Base-by-base conservation (phyloP, 2,329 filamentous ascomycete genomes). In the Dactylella cylindrospora region DNA sequence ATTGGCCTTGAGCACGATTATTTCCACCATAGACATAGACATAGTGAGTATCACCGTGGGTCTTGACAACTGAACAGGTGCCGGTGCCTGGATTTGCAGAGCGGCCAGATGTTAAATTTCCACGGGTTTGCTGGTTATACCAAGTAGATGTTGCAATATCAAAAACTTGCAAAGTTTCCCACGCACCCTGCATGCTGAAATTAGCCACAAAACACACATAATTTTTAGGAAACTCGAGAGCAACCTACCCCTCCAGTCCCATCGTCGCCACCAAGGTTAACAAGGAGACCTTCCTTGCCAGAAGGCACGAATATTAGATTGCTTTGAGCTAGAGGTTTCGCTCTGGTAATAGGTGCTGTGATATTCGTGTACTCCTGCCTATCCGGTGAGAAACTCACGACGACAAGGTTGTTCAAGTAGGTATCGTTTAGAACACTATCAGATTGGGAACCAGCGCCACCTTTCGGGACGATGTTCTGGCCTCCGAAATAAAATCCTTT, bases 401-500 rank as follows among this genome's bases (percentile, higher is more conserved):
- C 49, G 2, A 64, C 46, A 7, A 64, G 50, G 33, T 47, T 57
- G 23, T 62, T 62, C 10, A 40, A 17, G 10, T 22, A 49, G 4
- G 57, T 54, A 26, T 53, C 23, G 19, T 54, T 54, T 15, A 54
- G 36, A 4, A 57, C 50, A 8, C 15, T 17, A 17, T 64, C 51
- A 3, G 51, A 50, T 12, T 55, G 59, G 8, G 29, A 19, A 32
- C 32, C 26, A 22, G 55, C 59, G 6, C 50, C 51, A 32, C 50
- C 59, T 19, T 57, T 55, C 3, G 59, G 44, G 15, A 55, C 41
- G 15, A 57, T 43, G 17, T 15, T 25, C 10, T 64, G 59, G 8
- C 59, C 59, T 9, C 59, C 59, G 29, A 51, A 64, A 23, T 64
- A 64, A 28, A 64, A 64, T 5, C 59, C 59, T 32, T 64, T 64